Evolutionary conservation across 2,329 filamentous ascomycete species (phyloP), one percentile per base, ranked within the genome.

Genomic region (Tolypocladium album): DNA sequence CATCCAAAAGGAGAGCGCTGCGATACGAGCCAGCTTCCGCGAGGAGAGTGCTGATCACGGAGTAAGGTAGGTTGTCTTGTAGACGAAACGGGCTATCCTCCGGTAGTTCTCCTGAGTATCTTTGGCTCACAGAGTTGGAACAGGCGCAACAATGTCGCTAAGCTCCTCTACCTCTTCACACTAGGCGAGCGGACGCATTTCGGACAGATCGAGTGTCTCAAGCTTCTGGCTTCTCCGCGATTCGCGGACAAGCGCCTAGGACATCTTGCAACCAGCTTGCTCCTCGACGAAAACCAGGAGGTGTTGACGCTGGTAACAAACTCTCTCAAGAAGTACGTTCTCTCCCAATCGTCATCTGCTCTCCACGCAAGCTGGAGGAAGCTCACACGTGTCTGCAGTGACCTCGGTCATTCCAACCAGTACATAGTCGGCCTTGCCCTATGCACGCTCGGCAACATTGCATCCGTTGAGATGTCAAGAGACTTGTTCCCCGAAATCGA

Each of bases 131-230:
- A 31, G 12, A 53, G 7, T 24, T 58, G 39, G 11, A 56, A 45
- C 58, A 97, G 93, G 78, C 88, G 94, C 72, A 99, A 99, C 81
- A 99, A 99, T 83, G 94, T 99, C 69, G 92, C 94, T 62, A 99
- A 99, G 77, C 85, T 99, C 42, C 84, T 99, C 45, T 99, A 99
- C 74, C 90, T 99, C 62, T 99, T 99, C 76, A 99, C 94, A 1
- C 83, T 99, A 50, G 94, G 94, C 65, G 94, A 99, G 78, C 86
- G 94, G 70, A 99, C 94, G 60, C 94, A 99, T 76, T 99, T 99
- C 73, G 94, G 94, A 58, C 94, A 99, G 81, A 99, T 99, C 72
- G 94, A 99, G 85, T 99, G 94, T 75, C 83, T 99, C 70, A 99
- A 99, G 78, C 85, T 99, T 57, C 84, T 99, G 61, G 94, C 94